A percentile compares a stretch with the other conserved stretches of the same genome.
Evolutionary conservation across 495 filamentous ascomycete genomes (phyloP).

Genomic region (Glutinoglossum americanum): DNA sequence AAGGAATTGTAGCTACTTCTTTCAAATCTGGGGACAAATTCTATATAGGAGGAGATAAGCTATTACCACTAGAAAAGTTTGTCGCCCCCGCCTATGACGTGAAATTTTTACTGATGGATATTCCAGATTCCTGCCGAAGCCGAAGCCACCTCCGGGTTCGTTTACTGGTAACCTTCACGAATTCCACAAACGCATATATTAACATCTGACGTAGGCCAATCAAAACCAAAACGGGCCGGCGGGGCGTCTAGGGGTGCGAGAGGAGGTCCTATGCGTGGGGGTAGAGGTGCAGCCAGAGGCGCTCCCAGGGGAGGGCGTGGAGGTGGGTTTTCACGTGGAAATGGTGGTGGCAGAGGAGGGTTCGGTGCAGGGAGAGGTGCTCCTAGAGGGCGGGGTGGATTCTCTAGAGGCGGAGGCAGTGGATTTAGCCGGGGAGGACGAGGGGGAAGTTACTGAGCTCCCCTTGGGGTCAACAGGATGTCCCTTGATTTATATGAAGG

Average conservation of each 20-base stretch:
- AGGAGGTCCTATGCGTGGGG: slow-evolving; percentile 1
- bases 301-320: slow-evolving; percentile 15
- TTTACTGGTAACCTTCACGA: slow-evolving; percentile 7
- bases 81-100: slow-evolving; percentile 3
- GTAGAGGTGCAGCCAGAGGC: slow-evolving; percentile 8
- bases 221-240: slow-evolving; percentile 36
- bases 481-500: background rate
- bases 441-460: background rate
- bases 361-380: slow-evolving; percentile 3
- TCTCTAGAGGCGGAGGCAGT: slow-evolving; percentile 13
- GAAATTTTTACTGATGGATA: background rate
- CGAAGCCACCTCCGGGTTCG: slow-evolving; percentile 55
- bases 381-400: slow-evolving; percentile 18
- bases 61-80: slow-evolving; percentile 73
- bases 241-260: slow-evolving; percentile 24
- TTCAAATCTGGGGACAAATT: slow-evolving; percentile 96
- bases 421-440: slow-evolving; percentile 16
- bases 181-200: slow-evolving; percentile 16
- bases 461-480: background rate
- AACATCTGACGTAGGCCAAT: slow-evolving; percentile 18
- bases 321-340: slow-evolving; percentile 22
- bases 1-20: slow-evolving; percentile 80
- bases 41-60: slow-evolving; percentile 84
- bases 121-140: slow-evolving; percentile 71
- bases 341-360: slow-evolving; percentile 19